A percentile compares a stretch with the other conserved stretches of the same genome.
Evolutionary conservation across 1,284 basidiomycete genomes (phyloP).

Genomic region (Leccinum olivaceoglutinosum): DNA sequence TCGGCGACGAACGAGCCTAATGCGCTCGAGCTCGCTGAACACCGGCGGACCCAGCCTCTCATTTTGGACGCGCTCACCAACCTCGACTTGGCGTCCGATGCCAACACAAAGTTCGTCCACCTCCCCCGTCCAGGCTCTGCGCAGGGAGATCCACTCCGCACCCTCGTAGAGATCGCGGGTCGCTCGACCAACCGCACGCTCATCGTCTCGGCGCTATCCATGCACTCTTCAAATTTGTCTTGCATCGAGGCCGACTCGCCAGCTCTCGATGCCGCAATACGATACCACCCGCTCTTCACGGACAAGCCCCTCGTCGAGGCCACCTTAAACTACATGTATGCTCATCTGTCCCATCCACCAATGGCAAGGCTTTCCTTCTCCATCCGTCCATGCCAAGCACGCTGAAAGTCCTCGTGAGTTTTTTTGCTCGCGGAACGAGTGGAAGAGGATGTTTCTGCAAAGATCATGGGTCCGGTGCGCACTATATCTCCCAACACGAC

Average conservation of each 20-base stretch:
- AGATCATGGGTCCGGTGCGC: constrained; percentile 52
- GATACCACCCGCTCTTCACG: constrained; percentile 67
- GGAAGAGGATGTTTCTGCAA: constrained; percentile 57
- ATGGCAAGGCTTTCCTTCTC: constrained; percentile 72
- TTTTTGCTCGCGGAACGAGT: constrained; percentile 64
- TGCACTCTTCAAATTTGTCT: constrained; percentile 52
- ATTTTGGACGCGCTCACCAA: constrained; percentile 53
- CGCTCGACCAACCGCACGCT: constrained; percentile 64
- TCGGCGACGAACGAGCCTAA: constrained; percentile 65
- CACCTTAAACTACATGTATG: constrained; percentile 70
- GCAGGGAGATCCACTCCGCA: constrained; percentile 40
- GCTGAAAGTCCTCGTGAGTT: constrained; percentile 59
- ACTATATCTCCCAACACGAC: constrained; percentile 47
- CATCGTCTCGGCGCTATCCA: constrained; percentile 62
- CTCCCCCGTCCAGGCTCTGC: constrained; percentile 32
- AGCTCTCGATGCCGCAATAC: constrained; percentile 55
- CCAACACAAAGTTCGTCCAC: constrained; percentile 60
- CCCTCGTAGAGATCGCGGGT: constrained; percentile 49
- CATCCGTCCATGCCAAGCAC: constrained; percentile 63
- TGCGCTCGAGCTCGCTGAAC: constrained; percentile 50
- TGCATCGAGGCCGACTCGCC: constrained; percentile 51
- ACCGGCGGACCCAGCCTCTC: constrained; percentile 55
- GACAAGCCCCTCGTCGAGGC: constrained; percentile 68
- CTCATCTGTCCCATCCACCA: constrained; percentile 65
- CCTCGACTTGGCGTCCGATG: constrained; percentile 51